Evolutionary conservation across 1,284 basidiomycete species (phyloP).

Genomic region (Stereum hirsutum): DNA sequence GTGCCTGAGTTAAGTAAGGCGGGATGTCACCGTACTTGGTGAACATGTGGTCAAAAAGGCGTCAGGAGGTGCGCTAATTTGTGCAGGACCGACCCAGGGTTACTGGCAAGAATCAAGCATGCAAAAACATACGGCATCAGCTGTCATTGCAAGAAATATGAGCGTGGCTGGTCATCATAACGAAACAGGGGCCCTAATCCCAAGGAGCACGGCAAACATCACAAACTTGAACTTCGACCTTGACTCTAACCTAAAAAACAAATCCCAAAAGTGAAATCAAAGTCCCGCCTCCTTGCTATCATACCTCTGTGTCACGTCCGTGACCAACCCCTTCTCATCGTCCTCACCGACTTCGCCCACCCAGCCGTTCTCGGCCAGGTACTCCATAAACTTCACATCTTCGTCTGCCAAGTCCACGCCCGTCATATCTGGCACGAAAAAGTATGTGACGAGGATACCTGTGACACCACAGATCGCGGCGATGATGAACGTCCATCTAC

Average conservation of each 20-base stretch:
- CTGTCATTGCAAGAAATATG: too few species aligned
- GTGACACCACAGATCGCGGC: conserved; percentile 57
- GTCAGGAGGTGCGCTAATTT: too few species aligned
- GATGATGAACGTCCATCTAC: conserved; percentile 64
- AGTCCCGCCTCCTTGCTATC: conserved; percentile 1
- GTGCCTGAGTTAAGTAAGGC: too few species aligned
- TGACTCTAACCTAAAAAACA: background rate
- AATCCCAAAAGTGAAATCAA: background rate
- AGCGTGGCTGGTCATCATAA: too few species aligned
- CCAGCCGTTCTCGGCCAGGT: conserved; percentile 59
- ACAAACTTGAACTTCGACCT: too few species aligned
- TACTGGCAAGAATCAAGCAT: too few species aligned
- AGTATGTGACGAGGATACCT: conserved; percentile 58
- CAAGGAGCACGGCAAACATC: too few species aligned
- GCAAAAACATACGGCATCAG: too few species aligned
- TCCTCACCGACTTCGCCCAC: conserved; percentile 55
- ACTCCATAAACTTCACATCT: conserved; percentile 53
- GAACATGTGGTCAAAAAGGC: too few species aligned
- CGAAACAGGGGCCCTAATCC: too few species aligned
- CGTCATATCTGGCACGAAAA: conserved; percentile 65
- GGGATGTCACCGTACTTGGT: too few species aligned
- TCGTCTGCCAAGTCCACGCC: conserved; percentile 61
- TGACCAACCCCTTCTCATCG: conserved; percentile 27
- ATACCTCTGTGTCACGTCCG: conserved; percentile 5
- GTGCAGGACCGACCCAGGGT: too few species aligned